Percentiles rank a stretch among this genome's conserved stretches.
phyloP scores from a whole-genome alignment of 1,284 basidiomycete species.

The Mrakiaceae sp. region DNA sequence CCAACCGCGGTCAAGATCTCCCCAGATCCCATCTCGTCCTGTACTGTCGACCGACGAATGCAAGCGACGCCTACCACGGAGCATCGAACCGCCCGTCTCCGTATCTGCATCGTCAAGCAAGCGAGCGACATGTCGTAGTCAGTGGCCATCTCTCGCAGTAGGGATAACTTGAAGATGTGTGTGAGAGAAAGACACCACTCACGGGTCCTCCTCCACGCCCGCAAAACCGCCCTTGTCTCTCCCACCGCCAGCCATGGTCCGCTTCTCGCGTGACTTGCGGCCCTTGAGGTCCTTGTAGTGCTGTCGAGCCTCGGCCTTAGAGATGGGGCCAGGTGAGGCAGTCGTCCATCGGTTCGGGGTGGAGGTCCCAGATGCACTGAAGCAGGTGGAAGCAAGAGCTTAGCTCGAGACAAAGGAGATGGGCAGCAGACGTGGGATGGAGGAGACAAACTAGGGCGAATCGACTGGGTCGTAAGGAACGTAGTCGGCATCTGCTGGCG shows the following conservation, averaged over 20 bases:
- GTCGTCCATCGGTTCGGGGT: conserved; percentile 9
- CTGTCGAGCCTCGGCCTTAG: conserved; percentile 10
- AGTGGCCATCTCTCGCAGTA: no score
- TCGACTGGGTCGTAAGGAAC: conserved; percentile 17
- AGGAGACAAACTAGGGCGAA: conserved; percentile 4
- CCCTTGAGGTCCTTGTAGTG: conserved; percentile 16
- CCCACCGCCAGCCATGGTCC: conserved; percentile 1
- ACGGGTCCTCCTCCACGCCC: conserved; percentile 13
- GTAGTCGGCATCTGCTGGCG: background rate
- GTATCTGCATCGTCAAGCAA: background rate
- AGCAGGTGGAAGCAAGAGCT: background rate
- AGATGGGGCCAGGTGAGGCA: background rate
- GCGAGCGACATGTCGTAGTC: no score
- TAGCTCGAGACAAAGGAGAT: background rate
- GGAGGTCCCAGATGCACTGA: conserved; percentile 10
- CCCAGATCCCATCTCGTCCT: no score
- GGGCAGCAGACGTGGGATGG: background rate
- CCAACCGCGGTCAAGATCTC: no score
- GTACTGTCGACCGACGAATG: no score
- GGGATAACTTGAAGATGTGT: no score
- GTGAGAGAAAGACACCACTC: no score
- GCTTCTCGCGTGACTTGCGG: conserved; percentile 6
- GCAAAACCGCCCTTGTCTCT: conserved; percentile 2
- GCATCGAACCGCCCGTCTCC: conserved; percentile 15
- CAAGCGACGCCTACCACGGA: background rate